Evolutionary conservation across 768 basidiomycete genomes (phyloP).

Genomic region (Tephrocybe sp.): DNA sequence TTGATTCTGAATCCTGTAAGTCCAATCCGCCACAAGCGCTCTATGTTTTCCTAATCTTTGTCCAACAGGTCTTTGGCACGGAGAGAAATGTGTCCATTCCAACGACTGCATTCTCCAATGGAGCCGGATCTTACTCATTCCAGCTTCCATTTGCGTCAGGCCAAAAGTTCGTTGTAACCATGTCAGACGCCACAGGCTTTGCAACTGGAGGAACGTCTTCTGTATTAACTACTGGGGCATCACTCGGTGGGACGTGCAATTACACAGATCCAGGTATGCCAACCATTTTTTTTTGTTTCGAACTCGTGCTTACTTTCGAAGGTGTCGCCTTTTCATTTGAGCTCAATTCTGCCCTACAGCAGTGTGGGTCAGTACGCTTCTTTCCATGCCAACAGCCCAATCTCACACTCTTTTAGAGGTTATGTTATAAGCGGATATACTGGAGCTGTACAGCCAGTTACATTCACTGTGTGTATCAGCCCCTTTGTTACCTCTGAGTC

Average conservation of each 20-base stretch:
- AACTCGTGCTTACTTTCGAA: slow-evolving; percentile 14
- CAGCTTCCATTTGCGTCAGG: slow-evolving; percentile 39
- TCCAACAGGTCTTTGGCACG: slow-evolving; percentile 46
- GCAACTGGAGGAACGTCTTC: slow-evolving; percentile 58
- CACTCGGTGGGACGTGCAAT: slow-evolving; percentile 50
- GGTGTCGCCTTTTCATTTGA: slow-evolving; percentile 44
- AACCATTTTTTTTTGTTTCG: background rate
- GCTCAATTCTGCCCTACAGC: slow-evolving; percentile 49
- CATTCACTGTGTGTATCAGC: slow-evolving; percentile 41
- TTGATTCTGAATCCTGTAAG: slow-evolving; percentile 51
- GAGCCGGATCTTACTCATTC: slow-evolving; percentile 48
- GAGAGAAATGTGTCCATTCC: slow-evolving; percentile 57
- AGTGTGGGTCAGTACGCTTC: slow-evolving; percentile 51
- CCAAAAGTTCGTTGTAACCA: slow-evolving; percentile 48
- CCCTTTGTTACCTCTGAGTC: background rate
- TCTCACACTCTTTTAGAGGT: slow-evolving; percentile 29
- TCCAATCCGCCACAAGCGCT: slow-evolving; percentile 1
- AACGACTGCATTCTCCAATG: slow-evolving; percentile 47
- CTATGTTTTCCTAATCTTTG: slow-evolving; percentile 7
- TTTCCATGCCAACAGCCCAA: background rate
- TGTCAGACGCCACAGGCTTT: slow-evolving; percentile 74
- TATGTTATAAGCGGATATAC: slow-evolving; percentile 44
- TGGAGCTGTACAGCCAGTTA: slow-evolving; percentile 49
- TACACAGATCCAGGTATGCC: slow-evolving; percentile 38
- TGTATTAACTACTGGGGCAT: slow-evolving; percentile 45